Evolutionary conservation across 1,139 yeast genomes (phyloP).

Genomic region (Kluyveromyces sp.): DNA sequence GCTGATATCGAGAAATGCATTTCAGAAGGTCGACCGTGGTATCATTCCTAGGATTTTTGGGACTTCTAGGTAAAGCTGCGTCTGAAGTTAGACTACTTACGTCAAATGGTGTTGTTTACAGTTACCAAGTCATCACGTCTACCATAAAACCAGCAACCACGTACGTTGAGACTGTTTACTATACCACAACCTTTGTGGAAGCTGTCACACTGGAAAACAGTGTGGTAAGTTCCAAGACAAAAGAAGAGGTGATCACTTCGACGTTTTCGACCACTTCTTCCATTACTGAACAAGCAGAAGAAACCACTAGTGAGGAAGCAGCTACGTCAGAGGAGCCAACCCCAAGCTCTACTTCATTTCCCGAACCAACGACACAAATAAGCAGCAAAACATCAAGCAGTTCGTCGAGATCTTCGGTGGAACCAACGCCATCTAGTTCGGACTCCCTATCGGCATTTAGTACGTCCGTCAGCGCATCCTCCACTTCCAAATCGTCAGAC

Average conservation of each 20-base stretch:
- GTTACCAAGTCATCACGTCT: slow-evolving; percentile 28
- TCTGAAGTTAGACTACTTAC: slow-evolving; percentile 21
- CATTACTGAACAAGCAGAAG: not conserved
- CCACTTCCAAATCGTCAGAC: slow-evolving; percentile 12
- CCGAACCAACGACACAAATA: not conserved
- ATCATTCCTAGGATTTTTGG: slow-evolving; percentile 2
- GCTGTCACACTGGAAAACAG: slow-evolving; percentile 25
- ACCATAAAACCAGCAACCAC: slow-evolving; percentile 30
- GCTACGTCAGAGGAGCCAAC: slow-evolving; percentile 4
- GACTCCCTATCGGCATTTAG: not conserved
- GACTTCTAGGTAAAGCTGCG: slow-evolving; percentile 13
- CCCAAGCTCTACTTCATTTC: not conserved
- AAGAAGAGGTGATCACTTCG: slow-evolving; percentile 18
- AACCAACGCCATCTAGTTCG: not conserved
- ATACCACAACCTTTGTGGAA: slow-evolving; percentile 26
- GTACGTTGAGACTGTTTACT: slow-evolving; percentile 25
- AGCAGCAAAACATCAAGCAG: slow-evolving; percentile 2
- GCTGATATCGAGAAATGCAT: slow-evolving; percentile 1
- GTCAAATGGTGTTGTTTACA: slow-evolving; percentile 31
- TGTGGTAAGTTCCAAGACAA: slow-evolving; percentile 24
- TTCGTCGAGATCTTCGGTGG: slow-evolving; percentile 8
- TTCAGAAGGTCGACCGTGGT: slow-evolving; percentile 1
- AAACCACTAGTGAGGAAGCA: slow-evolving; percentile 3
- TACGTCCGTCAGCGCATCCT: slow-evolving; percentile 4
- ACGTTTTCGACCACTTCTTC: slow-evolving; percentile 11